Evolutionary conservation across 2,329 filamentous ascomycete species (phyloP).

Genomic region (Calonectria pauciramosa): DNA sequence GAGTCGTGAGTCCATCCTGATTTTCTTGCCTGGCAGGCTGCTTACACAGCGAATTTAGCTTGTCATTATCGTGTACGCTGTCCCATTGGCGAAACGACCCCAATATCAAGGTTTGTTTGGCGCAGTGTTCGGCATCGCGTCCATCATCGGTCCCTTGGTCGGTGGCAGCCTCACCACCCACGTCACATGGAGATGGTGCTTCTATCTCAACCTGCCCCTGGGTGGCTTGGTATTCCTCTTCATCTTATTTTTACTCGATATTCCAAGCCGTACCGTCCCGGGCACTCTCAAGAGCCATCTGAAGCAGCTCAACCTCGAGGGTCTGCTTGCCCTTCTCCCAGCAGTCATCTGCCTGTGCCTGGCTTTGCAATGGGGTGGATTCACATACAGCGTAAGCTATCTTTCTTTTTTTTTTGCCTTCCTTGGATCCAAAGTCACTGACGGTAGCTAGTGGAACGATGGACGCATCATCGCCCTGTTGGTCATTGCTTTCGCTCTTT

Average conservation of each 20-base stretch:
- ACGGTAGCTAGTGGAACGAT: constrained; percentile 53
- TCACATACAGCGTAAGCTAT: constrained; percentile 46
- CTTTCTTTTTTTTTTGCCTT: neutral
- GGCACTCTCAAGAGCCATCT: constrained; percentile 55
- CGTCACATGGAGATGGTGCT: constrained; percentile 20
- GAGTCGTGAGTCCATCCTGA: neutral
- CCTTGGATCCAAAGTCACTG: neutral
- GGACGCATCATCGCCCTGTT: constrained; percentile 61
- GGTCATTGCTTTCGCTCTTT: constrained; percentile 54
- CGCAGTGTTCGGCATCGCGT: constrained; percentile 20
- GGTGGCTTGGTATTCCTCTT: neutral
- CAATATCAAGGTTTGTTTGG: constrained; percentile 19
- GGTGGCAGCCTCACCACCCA: constrained; percentile 11
- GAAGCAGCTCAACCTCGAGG: constrained; percentile 65
- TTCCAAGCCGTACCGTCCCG: constrained; percentile 26
- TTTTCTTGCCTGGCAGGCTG: no score
- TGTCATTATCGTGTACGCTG: constrained; percentile 23
- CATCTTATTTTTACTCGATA: constrained; percentile 29
- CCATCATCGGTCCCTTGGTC: constrained; percentile 19
- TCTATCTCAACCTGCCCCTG: constrained; percentile 20
- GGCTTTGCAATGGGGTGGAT: constrained; percentile 63
- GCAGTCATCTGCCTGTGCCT: constrained; percentile 61
- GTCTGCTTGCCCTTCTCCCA: constrained; percentile 66
- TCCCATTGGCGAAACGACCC: constrained; percentile 22
- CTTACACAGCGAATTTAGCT: neutral